Conservation (phyloP, 2,329 filamentous ascomycete genomes). For the Beauveria australis region DNA sequence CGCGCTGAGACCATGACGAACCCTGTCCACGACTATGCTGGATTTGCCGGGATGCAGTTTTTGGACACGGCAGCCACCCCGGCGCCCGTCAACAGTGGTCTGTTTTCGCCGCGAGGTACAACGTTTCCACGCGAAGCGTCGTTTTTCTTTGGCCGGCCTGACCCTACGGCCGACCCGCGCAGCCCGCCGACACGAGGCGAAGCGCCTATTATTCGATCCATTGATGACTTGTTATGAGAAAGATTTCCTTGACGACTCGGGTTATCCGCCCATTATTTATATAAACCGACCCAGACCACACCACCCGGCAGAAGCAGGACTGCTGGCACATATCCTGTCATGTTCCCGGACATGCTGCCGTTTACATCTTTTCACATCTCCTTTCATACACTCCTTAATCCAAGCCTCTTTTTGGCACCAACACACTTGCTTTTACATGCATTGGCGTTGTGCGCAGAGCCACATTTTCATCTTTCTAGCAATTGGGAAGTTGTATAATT, state of each 20-base stretch:
- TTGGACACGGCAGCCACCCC: slow-evolving; percentile 45
- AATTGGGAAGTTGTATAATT: neutral
- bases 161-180: slow-evolving; percentile 54
- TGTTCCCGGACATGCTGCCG: neutral
- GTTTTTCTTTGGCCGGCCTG: slow-evolving; percentile 41
- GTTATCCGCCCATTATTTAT: neutral
- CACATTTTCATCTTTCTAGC: neutral
- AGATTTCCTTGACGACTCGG: slow-evolving; percentile 3
- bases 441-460: slow-evolving; percentile 14
- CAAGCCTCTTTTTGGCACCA: neutral
- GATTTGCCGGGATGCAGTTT: slow-evolving; percentile 39
- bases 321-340: slow-evolving; percentile 5
- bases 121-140: slow-evolving; percentile 48
- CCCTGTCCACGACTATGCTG: slow-evolving; percentile 41
- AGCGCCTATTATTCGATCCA: slow-evolving; percentile 67
- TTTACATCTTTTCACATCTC: neutral
- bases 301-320: slow-evolving; percentile 1
- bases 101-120: slow-evolving; percentile 45
- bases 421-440: neutral
- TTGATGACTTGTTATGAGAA: slow-evolving; percentile 63
- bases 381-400: neutral
- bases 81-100: slow-evolving; percentile 28
- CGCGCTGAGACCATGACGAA: slow-evolving; percentile 66
- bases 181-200: slow-evolving; percentile 69
- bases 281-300: neutral